These are phyloP conservation scores for Fusarium sp. DNA, from an alignment of 2,329 filamentous ascomycete species.

Conservation along the genomic window DNA sequence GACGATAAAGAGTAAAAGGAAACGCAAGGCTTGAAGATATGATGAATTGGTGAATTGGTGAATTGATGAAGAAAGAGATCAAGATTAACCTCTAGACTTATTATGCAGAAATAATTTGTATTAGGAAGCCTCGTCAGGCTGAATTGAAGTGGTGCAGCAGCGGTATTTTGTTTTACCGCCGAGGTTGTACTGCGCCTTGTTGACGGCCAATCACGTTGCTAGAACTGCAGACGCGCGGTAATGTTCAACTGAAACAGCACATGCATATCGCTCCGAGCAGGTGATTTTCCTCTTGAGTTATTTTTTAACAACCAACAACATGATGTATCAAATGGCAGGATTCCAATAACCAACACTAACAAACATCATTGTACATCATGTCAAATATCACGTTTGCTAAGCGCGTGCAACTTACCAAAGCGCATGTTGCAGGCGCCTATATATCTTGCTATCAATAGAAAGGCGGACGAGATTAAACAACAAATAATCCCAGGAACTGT, in stretches of 20 bases:
- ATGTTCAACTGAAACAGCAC: not conserved
- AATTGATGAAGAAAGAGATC: too few relatives aligned
- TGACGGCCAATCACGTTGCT: not conserved
- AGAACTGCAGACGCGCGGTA: not conserved
- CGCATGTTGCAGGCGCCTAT: too few relatives aligned
- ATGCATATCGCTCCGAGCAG: not conserved
- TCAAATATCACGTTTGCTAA: too few relatives aligned
- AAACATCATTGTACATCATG: too few relatives aligned
- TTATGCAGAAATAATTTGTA: not conserved
- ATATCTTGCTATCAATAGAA: too few relatives aligned
- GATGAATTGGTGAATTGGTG: too few relatives aligned
- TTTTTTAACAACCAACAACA: not conserved
- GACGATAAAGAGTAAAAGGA: accelerated
- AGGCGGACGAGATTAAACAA: too few relatives aligned
- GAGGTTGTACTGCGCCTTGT: not conserved
- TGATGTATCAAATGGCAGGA: not conserved
- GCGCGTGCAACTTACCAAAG: too few relatives aligned
- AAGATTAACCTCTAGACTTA: accelerated
- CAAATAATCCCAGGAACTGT: too few relatives aligned
- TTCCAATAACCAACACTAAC: too few relatives aligned
- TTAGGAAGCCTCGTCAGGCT: not conserved
- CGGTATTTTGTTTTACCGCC: not conserved
- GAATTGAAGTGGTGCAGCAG: not conserved
- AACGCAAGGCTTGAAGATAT: too few relatives aligned
- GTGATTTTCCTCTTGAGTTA: not conserved